Evolutionary conservation across 768 basidiomycete species (phyloP).

Genomic region (Kwoniella dejecticola): DNA sequence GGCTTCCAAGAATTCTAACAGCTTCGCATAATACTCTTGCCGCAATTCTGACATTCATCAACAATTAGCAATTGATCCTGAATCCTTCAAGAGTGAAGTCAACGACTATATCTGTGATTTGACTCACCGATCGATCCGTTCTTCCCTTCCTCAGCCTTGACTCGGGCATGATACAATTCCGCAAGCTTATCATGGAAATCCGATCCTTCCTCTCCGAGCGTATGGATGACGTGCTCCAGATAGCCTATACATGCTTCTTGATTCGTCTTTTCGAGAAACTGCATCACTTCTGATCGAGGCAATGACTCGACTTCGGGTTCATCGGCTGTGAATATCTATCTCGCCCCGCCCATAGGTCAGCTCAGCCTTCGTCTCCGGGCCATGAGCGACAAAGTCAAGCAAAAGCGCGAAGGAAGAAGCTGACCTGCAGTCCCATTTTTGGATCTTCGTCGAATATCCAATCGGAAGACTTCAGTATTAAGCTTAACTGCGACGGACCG

Average conservation of each 20-base stretch:
- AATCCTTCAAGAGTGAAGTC: no score
- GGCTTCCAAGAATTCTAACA: slow-evolving; percentile 73
- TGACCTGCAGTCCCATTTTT: slow-evolving; percentile 73
- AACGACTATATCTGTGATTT: no score
- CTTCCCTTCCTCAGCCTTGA: slow-evolving; percentile 57
- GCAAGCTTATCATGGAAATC: slow-evolving; percentile 85
- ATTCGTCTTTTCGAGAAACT: slow-evolving; percentile 69
- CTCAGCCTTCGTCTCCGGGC: background rate
- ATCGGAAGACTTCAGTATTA: slow-evolving; percentile 75
- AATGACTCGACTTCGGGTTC: slow-evolving; percentile 73
- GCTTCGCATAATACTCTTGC: slow-evolving; percentile 69
- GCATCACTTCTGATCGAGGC: slow-evolving; percentile 72
- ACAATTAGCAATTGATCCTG: no score
- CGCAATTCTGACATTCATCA: slow-evolving; percentile 63
- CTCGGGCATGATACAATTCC: slow-evolving; percentile 78
- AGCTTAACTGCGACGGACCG: slow-evolving; percentile 75
- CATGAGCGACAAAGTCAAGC: no score
- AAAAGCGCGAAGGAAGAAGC: slow-evolving; percentile 37
- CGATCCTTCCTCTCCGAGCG: slow-evolving; percentile 67
- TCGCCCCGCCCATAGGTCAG: background rate
- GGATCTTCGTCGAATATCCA: slow-evolving; percentile 82
- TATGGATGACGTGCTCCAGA: slow-evolving; percentile 79
- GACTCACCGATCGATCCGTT: no score
- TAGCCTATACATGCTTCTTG: slow-evolving; percentile 69
- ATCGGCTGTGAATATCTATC: slow-evolving; percentile 90